Evolutionary conservation across 768 basidiomycete species (phyloP).

Genomic region (Rhizopogon vulgaris): DNA sequence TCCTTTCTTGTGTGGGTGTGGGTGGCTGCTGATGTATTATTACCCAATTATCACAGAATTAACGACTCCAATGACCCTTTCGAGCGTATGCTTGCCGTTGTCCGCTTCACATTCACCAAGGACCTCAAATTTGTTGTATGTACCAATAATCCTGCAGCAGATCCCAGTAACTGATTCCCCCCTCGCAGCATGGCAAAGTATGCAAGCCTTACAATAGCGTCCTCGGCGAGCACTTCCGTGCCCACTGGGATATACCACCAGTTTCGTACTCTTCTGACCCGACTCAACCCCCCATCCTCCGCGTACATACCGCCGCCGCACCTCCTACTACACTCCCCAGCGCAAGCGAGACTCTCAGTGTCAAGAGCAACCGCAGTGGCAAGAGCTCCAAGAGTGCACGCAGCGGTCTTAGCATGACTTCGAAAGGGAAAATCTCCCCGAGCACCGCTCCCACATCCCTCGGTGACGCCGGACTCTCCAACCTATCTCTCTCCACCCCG

Average conservation of each 20-base stretch:
- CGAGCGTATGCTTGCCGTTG: constrained; percentile 87
- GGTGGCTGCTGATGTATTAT: not conserved
- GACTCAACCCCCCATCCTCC: constrained; percentile 38
- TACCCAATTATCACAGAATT: constrained; percentile 45
- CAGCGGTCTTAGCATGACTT: constrained; percentile 51
- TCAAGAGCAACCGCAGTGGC: constrained; percentile 41
- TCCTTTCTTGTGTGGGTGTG: not conserved
- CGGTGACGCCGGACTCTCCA: constrained; percentile 40
- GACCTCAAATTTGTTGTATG: constrained; percentile 89
- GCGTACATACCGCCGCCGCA: constrained; percentile 30
- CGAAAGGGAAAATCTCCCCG: constrained; percentile 45
- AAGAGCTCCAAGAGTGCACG: constrained; percentile 56
- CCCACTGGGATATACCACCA: constrained; percentile 80
- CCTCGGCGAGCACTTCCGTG: constrained; percentile 83
- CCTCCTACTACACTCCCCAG: constrained; percentile 19
- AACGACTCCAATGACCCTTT: constrained; percentile 92
- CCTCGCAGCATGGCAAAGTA: constrained; percentile 72
- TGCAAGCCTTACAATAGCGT: constrained; percentile 92
- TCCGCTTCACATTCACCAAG: constrained; percentile 87
- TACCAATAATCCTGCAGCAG: constrained; percentile 8
- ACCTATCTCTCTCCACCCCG: constrained; percentile 44
- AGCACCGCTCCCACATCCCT: constrained; percentile 41
- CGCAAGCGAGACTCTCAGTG: constrained; percentile 43
- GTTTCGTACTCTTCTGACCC: constrained; percentile 45
- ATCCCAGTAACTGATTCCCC: constrained; percentile 4